Evolutionary conservation across 176 grass and related monocot genomes (phyloP), one percentile per base, ranked within the genome.

Genomic region (Tuctoria greenei): DNA sequence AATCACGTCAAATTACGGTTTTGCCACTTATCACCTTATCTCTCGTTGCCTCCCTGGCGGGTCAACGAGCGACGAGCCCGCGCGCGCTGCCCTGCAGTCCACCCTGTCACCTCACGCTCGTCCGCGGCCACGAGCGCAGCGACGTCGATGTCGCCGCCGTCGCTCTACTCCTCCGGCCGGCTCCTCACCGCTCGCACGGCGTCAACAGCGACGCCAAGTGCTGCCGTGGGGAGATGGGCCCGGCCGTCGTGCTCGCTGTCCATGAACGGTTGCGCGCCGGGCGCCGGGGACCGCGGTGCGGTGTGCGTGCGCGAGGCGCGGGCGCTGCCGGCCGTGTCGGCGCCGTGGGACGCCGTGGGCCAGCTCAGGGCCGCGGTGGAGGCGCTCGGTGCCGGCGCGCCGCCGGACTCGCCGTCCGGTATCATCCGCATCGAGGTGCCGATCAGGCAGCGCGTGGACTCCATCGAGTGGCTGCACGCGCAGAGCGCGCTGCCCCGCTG

Each of bases 341-440:
- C 69, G 14, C 67, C 83, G 74, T 74, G 87, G 61, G 80, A 72
- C 24, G 95, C 95, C 14, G 75, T 88, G 39, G 62, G 63, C 20
- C 84, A 90, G 87, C 88, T 92, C 37, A 89, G 68, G 64, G 80
- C 79, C 67, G 88, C 84, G 39, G 67, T 92, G 10, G 81, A 86
- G 6, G 81, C 81, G 14, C 72, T 84, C 49, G 20, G 40, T 5
- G 21, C 69, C 4, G 44, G 62, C 46, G 27, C 27, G 74, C 86
- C 91, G 17, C 79, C 87, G 3, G 18, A 2, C 47, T 79, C 75
- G 36, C 39, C 64, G 14, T 98, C 95, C 9, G 89, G 91, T 76
- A 92, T 98, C 85, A 88, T 98, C 77, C 94, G 94, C 26, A 75
- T 98, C 78, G 82, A 97, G 90, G 88, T 98, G 42, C 91, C 91